Base-by-base conservation (phyloP, 805 yeast species). In the Komagataella pseudopastoris region DNA sequence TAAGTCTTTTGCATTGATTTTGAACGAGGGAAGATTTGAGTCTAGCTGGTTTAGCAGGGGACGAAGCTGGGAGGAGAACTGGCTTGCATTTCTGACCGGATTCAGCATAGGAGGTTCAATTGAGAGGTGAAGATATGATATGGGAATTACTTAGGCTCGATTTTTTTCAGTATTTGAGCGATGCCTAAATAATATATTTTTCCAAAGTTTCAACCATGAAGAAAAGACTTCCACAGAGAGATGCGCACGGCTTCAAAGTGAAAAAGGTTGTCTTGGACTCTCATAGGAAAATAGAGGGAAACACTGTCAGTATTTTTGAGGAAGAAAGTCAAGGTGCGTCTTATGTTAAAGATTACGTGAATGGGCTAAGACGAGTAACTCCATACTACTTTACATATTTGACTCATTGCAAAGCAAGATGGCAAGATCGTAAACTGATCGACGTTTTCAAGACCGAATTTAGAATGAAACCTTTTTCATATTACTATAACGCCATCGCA, bases 331-430 rank as follows among this genome's bases (percentile, higher is more conserved):
- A 80, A 47, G 83, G 79, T 1, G 80, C 81, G 2, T 64, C 73
- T 23, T 83, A 83, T 58, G 57, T 60, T 0, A 66, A 83, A 2
- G 81, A 78, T 17, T 44, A 44, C n/a, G 23, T 44, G 23, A 87
- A 85, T 0, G 68, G 77, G 2, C 67, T 87, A 50, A 69, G 97
- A 48, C 71, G 84, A 54, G 86, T 93, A 2, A 73, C 80, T 1
- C 98, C 99, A 0, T 93, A 93, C 63, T 85, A 74, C 60, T 91
- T 79, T 70, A 89, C 96, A 0, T 91, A 93, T 62, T 72, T 88
- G 65, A 93, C 99, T 0, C 87, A 83, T 61, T 90, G 97, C 66
- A 93, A 93, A 65, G 68, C 76, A 61, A 72, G 99, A 60, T 93
- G 99, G 99, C 75, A 91, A 58, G 90, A 84, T 58, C 71, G 88